Evolutionary conservation across 192 early-diverging fungal species (phyloP), one percentile per base, ranked within the genome.

Genomic region (Coemansia sp.): DNA sequence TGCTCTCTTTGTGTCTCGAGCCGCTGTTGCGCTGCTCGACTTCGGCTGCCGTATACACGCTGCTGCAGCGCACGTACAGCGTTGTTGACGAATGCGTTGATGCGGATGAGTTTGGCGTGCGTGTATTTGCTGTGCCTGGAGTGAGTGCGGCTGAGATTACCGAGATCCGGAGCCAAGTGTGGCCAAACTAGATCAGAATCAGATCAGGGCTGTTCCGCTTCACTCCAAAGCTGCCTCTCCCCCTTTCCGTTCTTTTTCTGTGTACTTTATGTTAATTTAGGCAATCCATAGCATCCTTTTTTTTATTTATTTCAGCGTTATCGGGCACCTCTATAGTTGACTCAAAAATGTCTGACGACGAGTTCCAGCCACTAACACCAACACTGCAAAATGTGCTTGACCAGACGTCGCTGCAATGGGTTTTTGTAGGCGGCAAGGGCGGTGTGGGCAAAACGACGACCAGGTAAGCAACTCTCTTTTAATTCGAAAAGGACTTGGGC

Each of bases 391-490:
- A 99, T 74, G 90, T 99, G 44, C 80, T 99, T 38, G 97, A 98
- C 78, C 97, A 99, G 80, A 85, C 89, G 34, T 94, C 94, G 26
- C 85, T 99, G 25, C 89, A 94, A 53, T 99, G 96, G 96, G 93
- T 99, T 64, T 99, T 99, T 85, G 94, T 97, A 51, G 97, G 97
- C 66, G 97, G 97, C 63, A 99, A 99, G 78, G 97, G 97, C 56
- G 97, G 97, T 74, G 97, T 99, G 57, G 97, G 96, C 79, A 96
- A 92, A 65, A 91, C 90, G n/a, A 90, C 88, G 2, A 88, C 83
- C 20, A 82, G 78, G 81, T 85, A 62, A 22, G 68, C n/a, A 8
- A 49, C 15, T 28, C 22, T 34, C 31, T 34, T 34, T 34, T 25
- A 52, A 52, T 25, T 25, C 25, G 21, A 20, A 48, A 51, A 52